Evolutionary conservation across 2,329 filamentous ascomycete genomes (phyloP), one percentile per base, ranked within the genome.

Genomic region (Ophiocordyceps sinensis): DNA sequence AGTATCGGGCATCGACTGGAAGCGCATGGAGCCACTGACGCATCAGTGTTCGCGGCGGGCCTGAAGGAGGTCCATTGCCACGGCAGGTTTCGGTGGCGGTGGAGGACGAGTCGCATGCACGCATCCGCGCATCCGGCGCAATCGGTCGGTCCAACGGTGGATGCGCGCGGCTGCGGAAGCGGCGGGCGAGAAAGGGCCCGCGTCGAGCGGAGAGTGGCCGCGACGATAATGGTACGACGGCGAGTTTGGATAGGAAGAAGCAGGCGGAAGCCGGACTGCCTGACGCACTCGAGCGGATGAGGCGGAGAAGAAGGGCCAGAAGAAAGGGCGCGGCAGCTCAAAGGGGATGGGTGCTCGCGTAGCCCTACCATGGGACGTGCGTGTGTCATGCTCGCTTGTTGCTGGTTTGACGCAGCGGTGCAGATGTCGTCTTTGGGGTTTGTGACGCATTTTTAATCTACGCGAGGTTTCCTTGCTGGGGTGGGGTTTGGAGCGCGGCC

Each of bases 1-100:
- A 53, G 44, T 51, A 34, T 59, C 59, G 28, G 59, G 59, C n/a
- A 49, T 60, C 34, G 57, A 58, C 41, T 56, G 54, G 54, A 44
- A 49, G 30, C 47, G 43, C 43, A 45, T 58, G 40, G 51, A 52
- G 48, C 46, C 47, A 40, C 40, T 57, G 39, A 40, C 54, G 31
- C 47, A 43, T 12, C 44, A 44, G 28, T 60, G 58, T 15, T 31
- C 14, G 39, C 39, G 11, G 36, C 19, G 21, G 28, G 43, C 43
- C 40, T 42, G 41, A 39, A 23, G 2, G 31, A 12, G 13, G 31
- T 3, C 31, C 14, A 12, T 17, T 35, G 9, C 6, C 23, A 26
- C 6, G 6, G 23, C 23, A 26, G 3, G 23, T 26, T 3, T 26
- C 23, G 23, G 23, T 26, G 23, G 23, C 23, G 23, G 23, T 26